phyloP scores from a whole-genome alignment of 2,329 filamentous ascomycete species.

The Ophioceras dolichostomum region DNA sequence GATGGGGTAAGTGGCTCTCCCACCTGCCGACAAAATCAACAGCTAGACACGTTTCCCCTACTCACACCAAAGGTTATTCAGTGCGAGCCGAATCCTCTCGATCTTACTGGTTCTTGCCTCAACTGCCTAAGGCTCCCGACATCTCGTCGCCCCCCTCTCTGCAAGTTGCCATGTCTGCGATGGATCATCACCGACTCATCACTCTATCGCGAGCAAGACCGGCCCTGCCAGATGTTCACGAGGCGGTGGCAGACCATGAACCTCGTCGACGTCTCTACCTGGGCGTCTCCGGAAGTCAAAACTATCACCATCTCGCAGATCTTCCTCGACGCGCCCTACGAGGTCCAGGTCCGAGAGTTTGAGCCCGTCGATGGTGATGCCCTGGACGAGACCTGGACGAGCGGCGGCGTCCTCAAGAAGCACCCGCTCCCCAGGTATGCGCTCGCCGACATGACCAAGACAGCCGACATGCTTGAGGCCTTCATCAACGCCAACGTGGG shows the following conservation, averaged over 20 bases:
- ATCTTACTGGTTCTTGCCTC: neutral
- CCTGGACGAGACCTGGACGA: conserved; percentile 8
- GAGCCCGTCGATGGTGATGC: conserved; percentile 12
- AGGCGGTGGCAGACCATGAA: conserved; percentile 14
- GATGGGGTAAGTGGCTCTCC: neutral
- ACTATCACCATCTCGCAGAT: conserved; percentile 10
- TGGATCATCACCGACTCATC: conserved; percentile 11
- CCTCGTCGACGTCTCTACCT: conserved; percentile 12
- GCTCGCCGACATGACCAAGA: neutral
- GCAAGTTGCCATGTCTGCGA: conserved; percentile 14
- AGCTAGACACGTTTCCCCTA: no score
- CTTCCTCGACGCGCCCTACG: conserved; percentile 9
- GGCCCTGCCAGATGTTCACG: conserved; percentile 9
- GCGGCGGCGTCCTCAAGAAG: conserved; percentile 4
- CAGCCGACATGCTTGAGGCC: neutral
- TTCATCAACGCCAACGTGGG: neutral
- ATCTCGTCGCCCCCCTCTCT: neutral
- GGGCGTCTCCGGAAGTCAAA: conserved; percentile 10
- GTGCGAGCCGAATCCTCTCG: neutral
- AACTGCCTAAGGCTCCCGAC: neutral
- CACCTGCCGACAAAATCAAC: neutral
- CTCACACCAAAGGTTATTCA: neutral
- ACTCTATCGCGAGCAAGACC: conserved; percentile 10
- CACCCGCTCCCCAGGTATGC: neutral
- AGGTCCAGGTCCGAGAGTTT: conserved; percentile 12